Conservation (phyloP, 495 filamentous ascomycete genomes). For the Xylaria scruposa region DNA sequence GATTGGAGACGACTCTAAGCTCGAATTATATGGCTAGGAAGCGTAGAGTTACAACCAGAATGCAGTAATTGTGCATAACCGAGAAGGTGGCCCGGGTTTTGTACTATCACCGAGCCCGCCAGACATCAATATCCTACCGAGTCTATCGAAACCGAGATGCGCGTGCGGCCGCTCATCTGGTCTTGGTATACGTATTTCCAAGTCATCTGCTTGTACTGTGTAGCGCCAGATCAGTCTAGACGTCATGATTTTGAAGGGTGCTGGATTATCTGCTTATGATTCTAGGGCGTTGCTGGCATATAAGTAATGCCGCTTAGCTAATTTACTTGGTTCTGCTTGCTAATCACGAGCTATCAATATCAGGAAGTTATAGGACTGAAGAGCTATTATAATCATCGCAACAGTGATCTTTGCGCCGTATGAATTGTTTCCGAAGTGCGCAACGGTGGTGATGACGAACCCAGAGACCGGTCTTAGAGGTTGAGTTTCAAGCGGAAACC, state of each 20-base stretch:
- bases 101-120: neutral
- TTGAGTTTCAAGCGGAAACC: neutral
- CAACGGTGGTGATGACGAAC: no score
- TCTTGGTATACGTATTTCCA: neutral
- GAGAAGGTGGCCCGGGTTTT: neutral
- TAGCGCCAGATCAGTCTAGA: neutral
- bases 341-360: neutral
- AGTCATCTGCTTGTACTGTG: neutral
- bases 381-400: neutral
- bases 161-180: slow-evolving; percentile 2
- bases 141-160: neutral
- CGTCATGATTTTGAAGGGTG: no score
- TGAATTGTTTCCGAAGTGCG: no score
- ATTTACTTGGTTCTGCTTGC: neutral
- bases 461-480: no score
- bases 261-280: no score
- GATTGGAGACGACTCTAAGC: neutral
- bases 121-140: neutral
- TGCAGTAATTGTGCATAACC: neutral
- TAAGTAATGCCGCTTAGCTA: neutral
- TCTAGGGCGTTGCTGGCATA: neutral
- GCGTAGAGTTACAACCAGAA: neutral
- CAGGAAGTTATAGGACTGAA: neutral
- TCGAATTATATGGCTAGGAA: neutral
- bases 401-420: no score